Conservation (phyloP, 768 basidiomycete genomes). For the Phaeotremella skinneri region DNA sequence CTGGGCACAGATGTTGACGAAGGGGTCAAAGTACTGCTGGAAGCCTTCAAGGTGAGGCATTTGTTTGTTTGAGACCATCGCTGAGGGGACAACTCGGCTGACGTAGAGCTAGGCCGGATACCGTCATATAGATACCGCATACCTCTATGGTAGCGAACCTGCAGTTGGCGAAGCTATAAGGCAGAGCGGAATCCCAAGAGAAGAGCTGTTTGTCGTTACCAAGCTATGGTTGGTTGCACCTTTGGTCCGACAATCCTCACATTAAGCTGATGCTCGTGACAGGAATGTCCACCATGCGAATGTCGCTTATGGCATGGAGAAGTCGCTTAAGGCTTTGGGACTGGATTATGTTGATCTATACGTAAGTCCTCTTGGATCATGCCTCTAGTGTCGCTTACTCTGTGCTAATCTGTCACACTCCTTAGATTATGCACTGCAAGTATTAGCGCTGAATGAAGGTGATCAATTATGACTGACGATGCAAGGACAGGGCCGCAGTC, state of each 20-base stretch:
- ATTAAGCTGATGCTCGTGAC: not conserved
- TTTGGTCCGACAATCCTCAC: not conserved
- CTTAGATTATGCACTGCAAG: constrained; percentile 1
- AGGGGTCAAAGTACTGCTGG: constrained; percentile 2
- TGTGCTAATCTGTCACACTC: not conserved
- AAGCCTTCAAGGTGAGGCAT: not conserved
- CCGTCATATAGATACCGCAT: constrained; percentile 6
- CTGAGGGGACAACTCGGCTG: not conserved
- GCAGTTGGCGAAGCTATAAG: constrained; percentile 13
- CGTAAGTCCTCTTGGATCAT: constrained; percentile 1
- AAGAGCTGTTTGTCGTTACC: constrained; percentile 12
- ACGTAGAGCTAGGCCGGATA: constrained; percentile 3
- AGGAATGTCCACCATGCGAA: constrained; percentile 46
- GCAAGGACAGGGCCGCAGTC: not conserved
- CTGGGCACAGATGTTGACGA: not conserved
- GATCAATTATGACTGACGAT: not conserved
- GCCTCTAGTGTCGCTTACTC: not conserved
- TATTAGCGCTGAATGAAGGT: too few relatives aligned
- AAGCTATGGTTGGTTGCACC: constrained; percentile 9
- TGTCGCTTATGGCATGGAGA: constrained; percentile 55
- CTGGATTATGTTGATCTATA: constrained; percentile 58
- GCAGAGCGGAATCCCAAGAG: constrained; percentile 5
- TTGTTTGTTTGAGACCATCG: too few relatives aligned
- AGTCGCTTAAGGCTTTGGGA: constrained; percentile 54
- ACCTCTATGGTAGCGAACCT: constrained; percentile 14